Conservation (phyloP, 192 early-diverging fungal genomes). For the Linnemannia schmuckeri region DNA sequence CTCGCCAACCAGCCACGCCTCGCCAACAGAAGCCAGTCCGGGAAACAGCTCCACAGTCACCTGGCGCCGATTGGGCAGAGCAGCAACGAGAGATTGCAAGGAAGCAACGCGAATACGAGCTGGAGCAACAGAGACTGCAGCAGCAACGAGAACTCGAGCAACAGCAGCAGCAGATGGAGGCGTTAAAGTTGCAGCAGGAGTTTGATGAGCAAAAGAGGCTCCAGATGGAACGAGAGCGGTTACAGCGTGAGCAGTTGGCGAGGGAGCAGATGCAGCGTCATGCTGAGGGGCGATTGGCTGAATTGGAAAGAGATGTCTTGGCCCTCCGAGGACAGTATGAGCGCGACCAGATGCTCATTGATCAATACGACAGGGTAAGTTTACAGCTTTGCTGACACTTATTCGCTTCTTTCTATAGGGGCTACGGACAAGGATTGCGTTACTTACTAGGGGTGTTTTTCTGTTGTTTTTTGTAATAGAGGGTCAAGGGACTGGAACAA, state of each 20-base stretch:
- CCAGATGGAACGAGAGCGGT: conserved; percentile 74
- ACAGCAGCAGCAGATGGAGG: conserved; percentile 62
- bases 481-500: conserved; percentile 85
- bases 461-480: conserved; percentile 48
- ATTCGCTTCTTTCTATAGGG: not conserved
- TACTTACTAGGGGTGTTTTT: not conserved
- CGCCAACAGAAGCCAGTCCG: conserved; percentile 37
- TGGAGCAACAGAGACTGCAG: conserved; percentile 72
- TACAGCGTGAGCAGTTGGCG: conserved; percentile 77
- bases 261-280: conserved; percentile 86
- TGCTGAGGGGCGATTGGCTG: conserved; percentile 77
- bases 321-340: conserved; percentile 79
- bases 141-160: conserved; percentile 69
- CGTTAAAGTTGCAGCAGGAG: conserved; percentile 75
- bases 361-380: conserved; percentile 84
- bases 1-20: conserved; percentile 43
- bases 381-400: not conserved
- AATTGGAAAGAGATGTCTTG: conserved; percentile 85
- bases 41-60: conserved; percentile 25
- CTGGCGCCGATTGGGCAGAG: conserved; percentile 60
- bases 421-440: not conserved
- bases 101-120: conserved; percentile 65
- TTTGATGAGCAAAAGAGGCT: conserved; percentile 82
- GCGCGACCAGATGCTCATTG: conserved; percentile 82
- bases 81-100: conserved; percentile 73